Percentiles rank a stretch among this genome's conserved stretches.
Conservation (phyloP, 2,329 filamentous ascomycete species). For the Tolypocladium sp. region DNA sequence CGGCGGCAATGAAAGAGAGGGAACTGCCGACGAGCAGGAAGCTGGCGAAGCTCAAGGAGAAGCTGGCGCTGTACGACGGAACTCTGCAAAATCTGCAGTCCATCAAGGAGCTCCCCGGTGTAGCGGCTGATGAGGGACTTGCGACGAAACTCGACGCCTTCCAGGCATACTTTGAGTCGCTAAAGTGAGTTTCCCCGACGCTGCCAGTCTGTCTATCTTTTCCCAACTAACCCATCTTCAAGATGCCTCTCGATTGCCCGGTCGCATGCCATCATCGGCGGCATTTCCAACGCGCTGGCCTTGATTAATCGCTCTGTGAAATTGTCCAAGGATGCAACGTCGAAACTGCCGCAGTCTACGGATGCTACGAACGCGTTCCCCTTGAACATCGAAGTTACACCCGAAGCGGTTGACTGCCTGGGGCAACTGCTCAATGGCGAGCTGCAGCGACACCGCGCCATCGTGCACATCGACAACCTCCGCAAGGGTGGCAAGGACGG, state of each 20-base stretch:
- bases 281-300: constrained; percentile 72
- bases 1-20: constrained; percentile 37
- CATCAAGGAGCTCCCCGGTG: constrained; percentile 80
- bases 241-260: constrained; percentile 78
- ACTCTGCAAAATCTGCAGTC: constrained; percentile 86
- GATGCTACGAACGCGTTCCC: constrained; percentile 23
- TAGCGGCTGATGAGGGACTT: constrained; percentile 73
- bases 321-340: constrained; percentile 46
- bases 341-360: constrained; percentile 32
- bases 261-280: constrained; percentile 67
- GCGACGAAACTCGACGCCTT: constrained; percentile 71
- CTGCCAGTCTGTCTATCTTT: neutral
- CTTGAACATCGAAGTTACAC: constrained; percentile 59
- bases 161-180: constrained; percentile 72
- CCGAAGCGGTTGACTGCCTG: constrained; percentile 49
- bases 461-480: constrained; percentile 72
- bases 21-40: constrained; percentile 66
- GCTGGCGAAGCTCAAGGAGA: constrained; percentile 73
- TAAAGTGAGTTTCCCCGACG: constrained; percentile 55
- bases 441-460: constrained; percentile 71
- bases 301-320: constrained; percentile 66
- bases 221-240: constrained; percentile 4
- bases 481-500: constrained; percentile 38
- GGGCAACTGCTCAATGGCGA: constrained; percentile 56
- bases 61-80: constrained; percentile 82